Percentiles rank a stretch among this genome's conserved stretches.
Conservation (phyloP, 2,329 filamentous ascomycete genomes). For the Cercospora janseana region DNA sequence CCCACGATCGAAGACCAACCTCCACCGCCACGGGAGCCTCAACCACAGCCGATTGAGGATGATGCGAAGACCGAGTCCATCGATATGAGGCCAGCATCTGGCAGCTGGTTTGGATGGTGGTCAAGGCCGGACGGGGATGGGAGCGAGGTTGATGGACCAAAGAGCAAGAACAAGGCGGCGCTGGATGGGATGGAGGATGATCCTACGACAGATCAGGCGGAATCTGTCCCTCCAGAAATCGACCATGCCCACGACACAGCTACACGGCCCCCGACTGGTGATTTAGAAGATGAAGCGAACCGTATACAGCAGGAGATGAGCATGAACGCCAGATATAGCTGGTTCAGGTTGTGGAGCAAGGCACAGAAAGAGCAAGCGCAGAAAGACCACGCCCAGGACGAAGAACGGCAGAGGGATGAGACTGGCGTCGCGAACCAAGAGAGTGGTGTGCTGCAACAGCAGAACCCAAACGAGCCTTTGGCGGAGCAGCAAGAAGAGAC, state of each 20-base stretch:
- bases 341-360: conserved; percentile 52
- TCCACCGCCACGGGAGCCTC: conserved; percentile 48
- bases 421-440: not conserved
- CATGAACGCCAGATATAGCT: conserved; percentile 29
- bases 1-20: conserved; percentile 37
- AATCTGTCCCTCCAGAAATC: conserved; percentile 38
- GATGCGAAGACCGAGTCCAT: conserved; percentile 27
- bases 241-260: conserved; percentile 10
- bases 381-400: conserved; percentile 38
- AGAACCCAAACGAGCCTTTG: conserved; percentile 17
- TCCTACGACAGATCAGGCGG: conserved; percentile 43
- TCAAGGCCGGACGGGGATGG: conserved; percentile 50
- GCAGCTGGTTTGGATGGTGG: conserved; percentile 52
- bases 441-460: conserved; percentile 15
- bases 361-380: conserved; percentile 47
- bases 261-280: conserved; percentile 1
- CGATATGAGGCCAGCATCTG: conserved; percentile 27
- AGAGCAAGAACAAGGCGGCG: conserved; percentile 31
- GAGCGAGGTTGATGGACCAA: conserved; percentile 37
- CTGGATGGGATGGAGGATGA: conserved; percentile 33
- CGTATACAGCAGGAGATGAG: conserved; percentile 29
- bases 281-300: conserved; percentile 8
- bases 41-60: conserved; percentile 35
- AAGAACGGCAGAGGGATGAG: conserved; percentile 25
- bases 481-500: conserved; percentile 15